These are phyloP conservation scores for Eucalyptus urophylla DNA, from an alignment of 345 rosid species.

Conservation along the genomic window DNA sequence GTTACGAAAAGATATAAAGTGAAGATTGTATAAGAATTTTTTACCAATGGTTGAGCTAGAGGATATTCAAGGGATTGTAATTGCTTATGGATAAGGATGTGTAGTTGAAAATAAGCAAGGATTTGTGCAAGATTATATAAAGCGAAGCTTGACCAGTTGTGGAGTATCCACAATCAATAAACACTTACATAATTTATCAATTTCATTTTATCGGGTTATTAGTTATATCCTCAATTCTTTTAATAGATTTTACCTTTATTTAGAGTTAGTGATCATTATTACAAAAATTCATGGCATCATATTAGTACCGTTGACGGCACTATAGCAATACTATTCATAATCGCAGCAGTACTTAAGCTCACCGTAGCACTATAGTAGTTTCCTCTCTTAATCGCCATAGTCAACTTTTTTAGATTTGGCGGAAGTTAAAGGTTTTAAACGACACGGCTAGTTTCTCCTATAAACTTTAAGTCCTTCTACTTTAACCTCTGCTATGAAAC, in stretches of 20 bases:
- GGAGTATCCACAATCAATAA: background rate
- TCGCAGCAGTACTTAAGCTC: too few relatives aligned
- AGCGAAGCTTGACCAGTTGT: background rate
- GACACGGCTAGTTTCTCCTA: slow-evolving; percentile 6
- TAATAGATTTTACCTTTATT: accelerated
- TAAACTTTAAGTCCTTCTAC: slow-evolving; percentile 8
- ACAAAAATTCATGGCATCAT: background rate
- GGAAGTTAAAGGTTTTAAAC: too few relatives aligned
- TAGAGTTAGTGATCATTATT: background rate
- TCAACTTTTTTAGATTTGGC: too few relatives aligned
- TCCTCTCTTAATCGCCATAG: background rate
- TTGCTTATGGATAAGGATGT: background rate
- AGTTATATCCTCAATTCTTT: background rate
- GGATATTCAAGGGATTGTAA: background rate
- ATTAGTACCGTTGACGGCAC: too few relatives aligned
- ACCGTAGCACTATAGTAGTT: accelerated
- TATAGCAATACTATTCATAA: too few relatives aligned
- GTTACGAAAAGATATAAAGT: too few relatives aligned
- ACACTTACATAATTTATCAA: background rate
- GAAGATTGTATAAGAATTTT: background rate
- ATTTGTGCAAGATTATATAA: background rate
- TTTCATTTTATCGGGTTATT: background rate
- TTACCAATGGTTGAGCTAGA: background rate
- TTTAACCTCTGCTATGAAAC: background rate
- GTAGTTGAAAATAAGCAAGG: background rate